Evolutionary conservation across 73 alveolate species (phyloP).

Genomic region (Uronychia binucleata): DNA sequence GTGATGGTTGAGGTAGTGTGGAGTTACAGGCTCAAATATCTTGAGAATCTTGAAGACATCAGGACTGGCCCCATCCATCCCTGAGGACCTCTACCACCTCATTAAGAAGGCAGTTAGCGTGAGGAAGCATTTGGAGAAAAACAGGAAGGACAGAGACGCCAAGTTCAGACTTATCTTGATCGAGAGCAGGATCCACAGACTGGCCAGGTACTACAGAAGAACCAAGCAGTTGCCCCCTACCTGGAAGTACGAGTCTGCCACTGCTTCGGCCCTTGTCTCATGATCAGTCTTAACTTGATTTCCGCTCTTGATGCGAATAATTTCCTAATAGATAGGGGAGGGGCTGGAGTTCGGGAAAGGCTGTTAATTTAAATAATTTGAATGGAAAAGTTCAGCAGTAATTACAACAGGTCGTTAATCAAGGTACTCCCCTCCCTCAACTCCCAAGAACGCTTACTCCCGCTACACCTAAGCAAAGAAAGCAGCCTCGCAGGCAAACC

Average conservation of each 20-base stretch:
- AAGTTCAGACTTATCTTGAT: slow-evolving; percentile 96
- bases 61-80: slow-evolving; percentile 97
- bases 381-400: neutral
- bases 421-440: neutral
- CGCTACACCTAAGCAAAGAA: neutral
- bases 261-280: slow-evolving; percentile 71
- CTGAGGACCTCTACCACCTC: slow-evolving; percentile 97
- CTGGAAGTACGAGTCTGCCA: slow-evolving; percentile 93
- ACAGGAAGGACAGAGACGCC: slow-evolving; percentile 95
- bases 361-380: neutral
- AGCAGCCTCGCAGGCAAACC: neutral
- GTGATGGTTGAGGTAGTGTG: too few relatives aligned
- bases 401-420: slow-evolving; percentile 1
- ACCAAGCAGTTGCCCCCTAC: slow-evolving; percentile 94
- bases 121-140: slow-evolving; percentile 98
- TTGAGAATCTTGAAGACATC: slow-evolving; percentile 86
- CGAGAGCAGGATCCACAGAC: slow-evolving; percentile 98
- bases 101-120: slow-evolving; percentile 98
- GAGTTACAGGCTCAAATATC: slow-evolving; percentile 88
- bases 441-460: neutral
- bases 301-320: neutral
- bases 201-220: slow-evolving; percentile 97
- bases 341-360: neutral
- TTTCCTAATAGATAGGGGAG: neutral
- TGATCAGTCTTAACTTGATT: neutral